Conservation (phyloP, 2,329 filamentous ascomycete species). For the Stagonosporopsis vannaccii region DNA sequence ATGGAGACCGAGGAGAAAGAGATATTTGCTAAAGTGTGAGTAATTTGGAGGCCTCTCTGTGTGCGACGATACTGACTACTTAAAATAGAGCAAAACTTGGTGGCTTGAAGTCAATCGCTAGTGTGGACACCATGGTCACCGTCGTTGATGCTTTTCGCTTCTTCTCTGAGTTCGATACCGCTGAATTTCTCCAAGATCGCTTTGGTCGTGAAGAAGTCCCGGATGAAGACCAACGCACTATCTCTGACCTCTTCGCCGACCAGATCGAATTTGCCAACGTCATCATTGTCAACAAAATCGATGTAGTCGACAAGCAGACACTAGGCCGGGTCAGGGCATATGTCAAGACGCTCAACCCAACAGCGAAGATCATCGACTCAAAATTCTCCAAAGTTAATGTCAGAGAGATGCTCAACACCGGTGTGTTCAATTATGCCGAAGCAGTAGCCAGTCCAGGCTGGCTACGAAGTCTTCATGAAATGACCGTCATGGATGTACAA, state of each 20-base stretch:
- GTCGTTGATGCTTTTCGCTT: conserved; percentile 78
- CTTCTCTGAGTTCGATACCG: conserved; percentile 74
- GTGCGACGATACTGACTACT: neutral
- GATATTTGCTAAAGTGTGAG: conserved; percentile 57
- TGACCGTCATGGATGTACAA: conserved; percentile 67
- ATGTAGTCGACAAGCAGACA: conserved; percentile 62
- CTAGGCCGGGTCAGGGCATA: conserved; percentile 60
- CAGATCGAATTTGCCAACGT: conserved; percentile 82
- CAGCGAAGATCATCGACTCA: conserved; percentile 69
- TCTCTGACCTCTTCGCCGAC: conserved; percentile 78
- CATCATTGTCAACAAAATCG: conserved; percentile 74
- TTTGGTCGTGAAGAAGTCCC: conserved; percentile 62
- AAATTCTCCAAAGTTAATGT: conserved; percentile 68
- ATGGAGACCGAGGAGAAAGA: conserved; percentile 55
- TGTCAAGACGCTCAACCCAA: conserved; percentile 69
- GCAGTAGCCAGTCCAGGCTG: conserved; percentile 72
- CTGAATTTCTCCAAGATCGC: conserved; percentile 70
- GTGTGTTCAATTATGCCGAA: conserved; percentile 68
- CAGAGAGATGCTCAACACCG: conserved; percentile 69
- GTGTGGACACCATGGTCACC: conserved; percentile 74
- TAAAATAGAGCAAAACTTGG: conserved; percentile 52
- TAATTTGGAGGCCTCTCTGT: neutral
- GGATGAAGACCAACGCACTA: conserved; percentile 74
- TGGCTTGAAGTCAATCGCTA: conserved; percentile 70
- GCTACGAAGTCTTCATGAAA: conserved; percentile 73